phyloP scores from a whole-genome alignment of 495 filamentous ascomycete species.

The Neurospora pannonica region DNA sequence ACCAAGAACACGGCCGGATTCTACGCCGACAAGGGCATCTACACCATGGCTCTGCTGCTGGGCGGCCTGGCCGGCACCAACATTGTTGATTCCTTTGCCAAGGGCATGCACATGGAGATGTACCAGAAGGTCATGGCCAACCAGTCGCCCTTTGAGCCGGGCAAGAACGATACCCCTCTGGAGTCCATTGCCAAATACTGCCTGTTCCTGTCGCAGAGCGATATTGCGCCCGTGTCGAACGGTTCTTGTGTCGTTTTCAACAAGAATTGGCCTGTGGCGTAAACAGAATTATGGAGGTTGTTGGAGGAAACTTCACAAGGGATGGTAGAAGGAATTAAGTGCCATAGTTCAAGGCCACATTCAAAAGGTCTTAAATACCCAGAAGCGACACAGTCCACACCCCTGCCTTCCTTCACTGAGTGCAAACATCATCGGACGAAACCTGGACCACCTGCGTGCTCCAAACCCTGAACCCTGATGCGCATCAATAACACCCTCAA shows the following conservation, averaged over 20 bases:
- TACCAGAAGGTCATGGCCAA: constrained; percentile 22
- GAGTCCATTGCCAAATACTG: constrained; percentile 32
- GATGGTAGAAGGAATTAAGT: not conserved
- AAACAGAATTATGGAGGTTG: not conserved
- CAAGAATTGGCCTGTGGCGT: constrained; percentile 31
- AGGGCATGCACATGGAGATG: constrained; percentile 36
- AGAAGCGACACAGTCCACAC: not conserved
- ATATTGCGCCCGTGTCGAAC: constrained; percentile 26
- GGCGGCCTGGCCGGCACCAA: constrained; percentile 50
- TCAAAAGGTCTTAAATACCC: not conserved
- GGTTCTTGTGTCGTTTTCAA: constrained; percentile 30
- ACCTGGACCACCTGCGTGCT: not conserved
- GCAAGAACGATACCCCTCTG: constrained; percentile 13
- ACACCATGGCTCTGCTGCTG: constrained; percentile 44
- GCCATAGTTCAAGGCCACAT: not conserved
- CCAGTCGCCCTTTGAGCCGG: constrained; percentile 11
- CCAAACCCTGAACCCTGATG: not conserved
- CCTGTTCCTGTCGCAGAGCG: constrained; percentile 29
- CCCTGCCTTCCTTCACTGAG: not conserved
- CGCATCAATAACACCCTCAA: not conserved
- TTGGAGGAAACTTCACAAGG: not conserved
- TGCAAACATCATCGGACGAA: not conserved
- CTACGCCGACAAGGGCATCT: constrained; percentile 49
- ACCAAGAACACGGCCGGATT: constrained; percentile 54
- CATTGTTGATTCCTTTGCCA: constrained; percentile 39